A percentile compares a stretch with the other conserved stretches of the same genome.
phyloP scores from a whole-genome alignment of 805 yeast genomes.

The Metschnikowia cerradonensis region DNA sequence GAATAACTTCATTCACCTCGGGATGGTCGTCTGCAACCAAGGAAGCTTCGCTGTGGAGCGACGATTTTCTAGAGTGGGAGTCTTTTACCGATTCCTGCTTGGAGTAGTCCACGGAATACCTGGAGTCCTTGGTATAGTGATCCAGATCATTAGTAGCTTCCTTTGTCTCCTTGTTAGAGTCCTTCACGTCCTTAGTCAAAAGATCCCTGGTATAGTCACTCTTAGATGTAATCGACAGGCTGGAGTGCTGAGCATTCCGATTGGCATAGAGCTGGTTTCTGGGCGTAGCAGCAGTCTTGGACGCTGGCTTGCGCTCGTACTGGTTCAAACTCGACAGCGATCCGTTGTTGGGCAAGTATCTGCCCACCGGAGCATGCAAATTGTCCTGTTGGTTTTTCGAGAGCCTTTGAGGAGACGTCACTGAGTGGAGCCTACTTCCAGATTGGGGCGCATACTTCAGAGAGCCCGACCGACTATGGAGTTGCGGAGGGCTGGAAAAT shows the following conservation, averaged over 20 bases:
- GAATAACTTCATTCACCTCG: slow-evolving; percentile 1
- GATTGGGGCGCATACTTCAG: slow-evolving; percentile 10
- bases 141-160: too few relatives aligned
- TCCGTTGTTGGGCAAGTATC: slow-evolving; percentile 7
- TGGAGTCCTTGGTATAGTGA: too few relatives aligned
- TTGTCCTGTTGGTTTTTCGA: not conserved
- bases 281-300: slow-evolving; percentile 1
- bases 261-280: slow-evolving; percentile 9
- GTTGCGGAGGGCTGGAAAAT: slow-evolving; percentile 12
- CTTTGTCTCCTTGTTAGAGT: too few relatives aligned
- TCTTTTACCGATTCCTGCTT: slow-evolving; percentile 4
- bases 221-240: slow-evolving; percentile 21
- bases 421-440: not conserved
- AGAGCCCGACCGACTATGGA: slow-evolving; percentile 2
- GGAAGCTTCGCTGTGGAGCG: slow-evolving; percentile 8
- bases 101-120: not conserved
- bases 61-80: slow-evolving; percentile 10
- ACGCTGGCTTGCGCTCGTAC: slow-evolving; percentile 2
- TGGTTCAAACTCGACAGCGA: slow-evolving; percentile 11
- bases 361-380: slow-evolving; percentile 3
- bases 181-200: not conserved
- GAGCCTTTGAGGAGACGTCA: slow-evolving; percentile 5
- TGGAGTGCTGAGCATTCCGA: slow-evolving; percentile 15
- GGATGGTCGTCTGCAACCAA: not conserved
- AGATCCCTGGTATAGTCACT: not conserved